Conservation (phyloP, 257 asterid genomes). For the Solanum virginianum region DNA sequence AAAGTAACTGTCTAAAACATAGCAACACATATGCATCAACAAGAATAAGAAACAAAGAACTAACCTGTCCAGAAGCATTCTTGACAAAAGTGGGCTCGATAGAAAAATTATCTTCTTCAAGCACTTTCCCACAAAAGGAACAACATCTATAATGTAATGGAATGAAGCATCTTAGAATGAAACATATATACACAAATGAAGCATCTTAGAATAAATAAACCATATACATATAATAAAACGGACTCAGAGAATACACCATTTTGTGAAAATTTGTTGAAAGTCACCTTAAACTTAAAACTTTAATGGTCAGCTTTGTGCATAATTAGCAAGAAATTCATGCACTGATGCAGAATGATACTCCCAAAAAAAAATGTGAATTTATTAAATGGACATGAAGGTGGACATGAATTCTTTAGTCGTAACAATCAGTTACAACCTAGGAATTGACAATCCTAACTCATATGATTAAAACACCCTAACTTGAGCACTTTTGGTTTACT, state of each 20-base stretch:
- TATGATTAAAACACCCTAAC: neutral
- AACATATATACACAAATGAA: neutral
- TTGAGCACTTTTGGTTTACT: neutral
- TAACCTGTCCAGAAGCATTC: constrained; percentile 56
- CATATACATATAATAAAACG: neutral
- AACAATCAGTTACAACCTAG: neutral
- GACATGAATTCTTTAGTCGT: neutral
- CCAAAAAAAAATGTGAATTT: neutral
- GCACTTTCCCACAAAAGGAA: constrained; percentile 53
- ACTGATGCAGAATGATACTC: neutral
- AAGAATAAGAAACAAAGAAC: neutral
- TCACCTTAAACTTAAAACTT: neutral
- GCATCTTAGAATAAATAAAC: neutral
- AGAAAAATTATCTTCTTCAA: constrained; percentile 42
- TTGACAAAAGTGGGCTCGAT: constrained; percentile 46
- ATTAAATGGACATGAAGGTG: neutral
- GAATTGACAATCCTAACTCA: neutral
- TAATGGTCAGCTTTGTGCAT: neutral
- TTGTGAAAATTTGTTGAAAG: neutral
- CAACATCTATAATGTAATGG: constrained; percentile 33
- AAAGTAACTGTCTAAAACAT: neutral
- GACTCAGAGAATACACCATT: neutral
- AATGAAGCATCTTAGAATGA: constrained; percentile 1
- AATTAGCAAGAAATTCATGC: neutral
- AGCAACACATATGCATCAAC: neutral